Percentiles rank a stretch among this genome's conserved stretches.
These are phyloP conservation scores for Kingdonia uniflora DNA, from an alignment of 164 flowering plant species.

Conservation along the genomic window DNA sequence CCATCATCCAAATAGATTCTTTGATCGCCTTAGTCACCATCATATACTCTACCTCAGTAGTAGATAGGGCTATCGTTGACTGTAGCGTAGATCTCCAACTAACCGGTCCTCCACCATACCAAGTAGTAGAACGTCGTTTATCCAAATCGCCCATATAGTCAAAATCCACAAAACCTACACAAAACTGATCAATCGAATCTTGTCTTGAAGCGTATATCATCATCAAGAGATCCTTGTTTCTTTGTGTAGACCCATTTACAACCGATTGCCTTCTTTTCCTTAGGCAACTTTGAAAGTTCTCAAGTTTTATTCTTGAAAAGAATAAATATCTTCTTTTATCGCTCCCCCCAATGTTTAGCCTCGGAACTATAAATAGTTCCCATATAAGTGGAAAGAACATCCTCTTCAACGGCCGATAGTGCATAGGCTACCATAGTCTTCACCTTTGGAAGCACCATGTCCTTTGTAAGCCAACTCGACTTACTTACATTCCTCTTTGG, in stretches of 20 bases:
- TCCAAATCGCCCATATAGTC: no score
- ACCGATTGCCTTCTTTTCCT: background rate
- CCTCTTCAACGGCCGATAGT: background rate
- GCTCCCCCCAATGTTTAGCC: background rate
- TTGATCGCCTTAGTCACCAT: no score
- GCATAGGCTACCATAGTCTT: conserved; percentile 3
- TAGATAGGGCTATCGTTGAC: no score
- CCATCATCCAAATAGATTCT: no score
- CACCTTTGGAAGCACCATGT: no score
- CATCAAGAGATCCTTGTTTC: background rate
- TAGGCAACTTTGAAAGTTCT: background rate
- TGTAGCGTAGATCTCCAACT: no score
- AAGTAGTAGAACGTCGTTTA: conserved; percentile 1
- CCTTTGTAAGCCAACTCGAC: background rate
- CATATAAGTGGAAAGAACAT: background rate
- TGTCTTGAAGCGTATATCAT: background rate
- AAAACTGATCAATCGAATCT: no score
- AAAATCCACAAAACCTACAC: background rate
- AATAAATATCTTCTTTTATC: background rate
- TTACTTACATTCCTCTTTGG: background rate
- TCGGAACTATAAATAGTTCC: background rate
- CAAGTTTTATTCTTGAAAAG: background rate
- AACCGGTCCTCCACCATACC: conserved; percentile 2
- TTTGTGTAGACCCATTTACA: background rate
- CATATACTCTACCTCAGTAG: no score